Conservation (phyloP, 257 asterid species). For the Gynochthodes officinalis region DNA sequence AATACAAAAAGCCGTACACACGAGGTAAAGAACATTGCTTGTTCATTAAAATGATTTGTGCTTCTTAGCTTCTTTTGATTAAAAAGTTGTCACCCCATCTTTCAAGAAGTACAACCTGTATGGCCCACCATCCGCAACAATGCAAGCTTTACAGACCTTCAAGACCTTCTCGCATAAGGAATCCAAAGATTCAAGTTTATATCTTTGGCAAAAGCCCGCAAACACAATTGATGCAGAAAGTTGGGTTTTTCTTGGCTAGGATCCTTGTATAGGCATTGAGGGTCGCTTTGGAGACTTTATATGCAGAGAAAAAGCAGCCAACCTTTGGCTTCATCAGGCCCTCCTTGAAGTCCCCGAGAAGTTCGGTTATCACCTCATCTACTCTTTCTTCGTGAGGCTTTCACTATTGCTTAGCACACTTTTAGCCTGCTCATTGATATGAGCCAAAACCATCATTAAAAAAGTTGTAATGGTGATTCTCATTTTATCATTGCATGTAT, state of each 20-base stretch:
- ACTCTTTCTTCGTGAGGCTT: constrained; percentile 24
- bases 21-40: too few species aligned
- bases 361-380: constrained; percentile 19
- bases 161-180: constrained; percentile 17
- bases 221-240: constrained; percentile 24
- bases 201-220: constrained; percentile 24
- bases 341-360: constrained; percentile 20
- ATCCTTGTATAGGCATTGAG: constrained; percentile 32
- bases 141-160: constrained; percentile 17
- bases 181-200: constrained; percentile 18
- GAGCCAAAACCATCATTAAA: neutral
- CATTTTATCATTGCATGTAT: neutral
- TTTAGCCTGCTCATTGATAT: constrained; percentile 6
- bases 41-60: too few species aligned
- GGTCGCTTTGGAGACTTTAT: constrained; percentile 31
- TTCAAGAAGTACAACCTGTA: constrained; percentile 22
- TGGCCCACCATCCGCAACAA: constrained; percentile 27
- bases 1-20: too few species aligned
- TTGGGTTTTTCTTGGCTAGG: constrained; percentile 24
- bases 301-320: constrained; percentile 27
- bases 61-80: neutral
- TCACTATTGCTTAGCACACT: neutral
- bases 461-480: neutral
- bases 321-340: constrained; percentile 18
- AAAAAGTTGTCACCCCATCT: neutral